These are phyloP conservation scores for Alternaria sp. DNA, from an alignment of 2,329 filamentous ascomycete genomes.

Conservation along the genomic window DNA sequence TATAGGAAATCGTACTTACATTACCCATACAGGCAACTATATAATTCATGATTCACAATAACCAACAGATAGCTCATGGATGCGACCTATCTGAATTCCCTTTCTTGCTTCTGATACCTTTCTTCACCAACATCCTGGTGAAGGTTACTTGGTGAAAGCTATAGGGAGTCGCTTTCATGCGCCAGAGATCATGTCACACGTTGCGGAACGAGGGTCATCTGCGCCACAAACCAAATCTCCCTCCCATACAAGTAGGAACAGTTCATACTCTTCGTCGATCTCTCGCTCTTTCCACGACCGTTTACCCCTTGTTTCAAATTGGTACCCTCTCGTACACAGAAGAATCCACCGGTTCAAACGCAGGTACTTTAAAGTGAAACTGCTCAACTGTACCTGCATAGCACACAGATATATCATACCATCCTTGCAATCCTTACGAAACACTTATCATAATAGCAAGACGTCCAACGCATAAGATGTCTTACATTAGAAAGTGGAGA, in stretches of 20 bases:
- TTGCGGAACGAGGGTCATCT: neutral
- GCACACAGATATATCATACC: neutral
- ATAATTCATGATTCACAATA: neutral
- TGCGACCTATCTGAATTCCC: neutral
- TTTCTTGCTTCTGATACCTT: neutral
- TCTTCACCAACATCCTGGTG: neutral
- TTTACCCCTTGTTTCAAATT: neutral
- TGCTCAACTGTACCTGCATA: neutral
- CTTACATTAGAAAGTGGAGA: neutral
- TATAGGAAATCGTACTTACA: neutral
- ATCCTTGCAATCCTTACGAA: neutral
- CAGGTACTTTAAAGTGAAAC: neutral
- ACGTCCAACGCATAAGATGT: neutral
- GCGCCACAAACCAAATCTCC: neutral
- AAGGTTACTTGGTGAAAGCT: neutral
- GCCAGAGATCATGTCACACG: neutral
- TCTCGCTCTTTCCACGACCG: neutral
- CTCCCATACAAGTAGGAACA: neutral
- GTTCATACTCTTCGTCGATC: neutral
- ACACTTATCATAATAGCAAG: neutral
- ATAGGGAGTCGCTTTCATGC: neutral
- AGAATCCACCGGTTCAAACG: neutral
- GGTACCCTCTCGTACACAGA: neutral
- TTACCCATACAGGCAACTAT: neutral
- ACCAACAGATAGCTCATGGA: too few relatives aligned